Conservation (phyloP, 2,329 filamentous ascomycete genomes). For the Trichocomaceae sp. region DNA sequence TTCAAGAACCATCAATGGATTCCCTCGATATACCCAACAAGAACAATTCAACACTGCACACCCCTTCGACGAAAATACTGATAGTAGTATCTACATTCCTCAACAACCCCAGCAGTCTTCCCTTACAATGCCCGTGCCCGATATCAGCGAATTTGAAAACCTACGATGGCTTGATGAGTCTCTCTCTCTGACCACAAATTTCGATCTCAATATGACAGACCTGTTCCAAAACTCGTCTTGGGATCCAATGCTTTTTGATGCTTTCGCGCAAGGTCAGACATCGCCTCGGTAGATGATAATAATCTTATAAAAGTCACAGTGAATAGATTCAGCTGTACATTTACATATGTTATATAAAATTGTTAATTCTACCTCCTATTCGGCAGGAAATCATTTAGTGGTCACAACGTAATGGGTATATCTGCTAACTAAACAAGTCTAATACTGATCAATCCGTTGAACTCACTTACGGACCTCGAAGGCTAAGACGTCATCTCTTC, state of each 20-base stretch:
- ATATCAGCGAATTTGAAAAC: constrained; percentile 12
- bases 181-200: constrained; percentile 17
- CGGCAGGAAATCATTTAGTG: background rate
- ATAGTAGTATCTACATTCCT: background rate
- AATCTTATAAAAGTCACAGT: background rate
- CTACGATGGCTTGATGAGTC: constrained; percentile 6
- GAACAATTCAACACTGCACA: background rate
- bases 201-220: constrained; percentile 29
- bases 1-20: background rate
- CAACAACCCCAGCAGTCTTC: background rate
- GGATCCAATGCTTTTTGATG: constrained; percentile 25
- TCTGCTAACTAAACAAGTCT: background rate
- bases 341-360: too few relatives aligned
- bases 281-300: background rate
- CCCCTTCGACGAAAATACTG: background rate
- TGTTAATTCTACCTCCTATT: background rate
- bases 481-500: background rate
- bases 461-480: too few relatives aligned
- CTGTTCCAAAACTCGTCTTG: constrained; percentile 28
- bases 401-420: background rate
- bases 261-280: constrained; percentile 22
- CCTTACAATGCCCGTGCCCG: constrained; percentile 11
- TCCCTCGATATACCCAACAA: background rate
- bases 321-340: background rate
- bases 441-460: background rate